A percentile compares a stretch with the other conserved stretches of the same genome.
These are phyloP conservation scores for Collybiopsis confluens DNA, from an alignment of 768 basidiomycete genomes.

Conservation along the genomic window DNA sequence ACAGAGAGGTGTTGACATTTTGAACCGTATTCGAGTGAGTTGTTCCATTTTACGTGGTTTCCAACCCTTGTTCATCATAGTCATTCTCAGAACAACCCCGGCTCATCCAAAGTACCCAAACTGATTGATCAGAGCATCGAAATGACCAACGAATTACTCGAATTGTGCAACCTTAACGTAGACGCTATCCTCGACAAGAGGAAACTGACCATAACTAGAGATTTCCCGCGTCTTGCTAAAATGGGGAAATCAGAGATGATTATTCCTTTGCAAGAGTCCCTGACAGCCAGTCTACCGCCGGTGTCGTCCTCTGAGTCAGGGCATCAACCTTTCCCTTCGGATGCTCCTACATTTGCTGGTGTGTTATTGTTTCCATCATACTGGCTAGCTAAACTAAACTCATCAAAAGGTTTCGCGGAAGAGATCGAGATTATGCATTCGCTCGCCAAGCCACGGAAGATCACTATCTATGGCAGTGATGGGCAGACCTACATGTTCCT, in stretches of 20 bases:
- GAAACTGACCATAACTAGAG: slow-evolving; percentile 44
- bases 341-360: slow-evolving; percentile 77
- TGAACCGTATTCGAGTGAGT: slow-evolving; percentile 56
- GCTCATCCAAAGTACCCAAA: slow-evolving; percentile 33
- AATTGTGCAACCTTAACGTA: slow-evolving; percentile 56
- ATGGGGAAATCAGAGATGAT: slow-evolving; percentile 68
- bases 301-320: slow-evolving; percentile 53
- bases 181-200: slow-evolving; percentile 24
- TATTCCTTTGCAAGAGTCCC: slow-evolving; percentile 88
- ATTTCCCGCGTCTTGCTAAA: slow-evolving; percentile 51
- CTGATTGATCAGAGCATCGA: slow-evolving; percentile 51
- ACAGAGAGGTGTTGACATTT: slow-evolving; percentile 53
- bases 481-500: slow-evolving; percentile 87
- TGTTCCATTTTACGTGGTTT: neutral
- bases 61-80: neutral
- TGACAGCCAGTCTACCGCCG: slow-evolving; percentile 86
- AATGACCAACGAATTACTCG: slow-evolving; percentile 70
- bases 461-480: slow-evolving; percentile 79
- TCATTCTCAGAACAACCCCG: slow-evolving; percentile 38
- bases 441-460: slow-evolving; percentile 85
- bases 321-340: slow-evolving; percentile 77
- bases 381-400: neutral
- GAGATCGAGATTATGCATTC: slow-evolving; percentile 91
- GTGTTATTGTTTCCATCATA: neutral
- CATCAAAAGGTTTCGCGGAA: slow-evolving; percentile 64